These are phyloP conservation scores for Liquidambar formosana DNA, from an alignment of 164 flowering plant genomes.

Conservation along the genomic window DNA sequence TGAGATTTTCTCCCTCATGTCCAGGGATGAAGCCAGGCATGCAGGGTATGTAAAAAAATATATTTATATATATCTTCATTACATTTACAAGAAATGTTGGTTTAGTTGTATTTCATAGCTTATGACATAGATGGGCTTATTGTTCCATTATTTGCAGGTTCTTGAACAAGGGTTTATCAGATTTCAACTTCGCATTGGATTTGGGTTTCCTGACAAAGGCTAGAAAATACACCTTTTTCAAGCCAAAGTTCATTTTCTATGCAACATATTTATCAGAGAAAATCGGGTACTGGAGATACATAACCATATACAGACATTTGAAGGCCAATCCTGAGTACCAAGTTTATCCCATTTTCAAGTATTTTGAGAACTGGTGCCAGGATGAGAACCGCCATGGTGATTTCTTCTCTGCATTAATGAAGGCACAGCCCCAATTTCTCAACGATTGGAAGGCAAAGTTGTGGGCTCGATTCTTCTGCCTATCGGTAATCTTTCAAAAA, in stretches of 20 bases:
- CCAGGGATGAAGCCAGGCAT: conserved; percentile 99
- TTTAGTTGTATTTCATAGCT: neutral
- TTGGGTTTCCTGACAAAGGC: conserved; percentile 98
- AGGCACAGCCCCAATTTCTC: conserved; percentile 98
- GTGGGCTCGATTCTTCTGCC: conserved; percentile 96
- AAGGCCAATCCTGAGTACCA: conserved; percentile 90
- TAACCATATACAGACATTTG: conserved; percentile 91
- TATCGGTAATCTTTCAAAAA: conserved; percentile 58
- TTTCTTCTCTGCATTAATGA: conserved; percentile 96
- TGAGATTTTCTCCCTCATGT: conserved; percentile 99
- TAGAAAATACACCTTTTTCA: conserved; percentile 97
- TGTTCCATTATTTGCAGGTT: conserved; percentile 51
- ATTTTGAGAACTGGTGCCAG: conserved; percentile 99
- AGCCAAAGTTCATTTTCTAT: conserved; percentile 97
- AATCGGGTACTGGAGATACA: conserved; percentile 99
- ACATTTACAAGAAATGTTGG: neutral
- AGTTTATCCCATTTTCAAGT: conserved; percentile 94
- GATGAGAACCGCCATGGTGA: conserved; percentile 99
- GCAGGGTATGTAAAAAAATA: conserved; percentile 72
- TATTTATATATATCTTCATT: too few relatives aligned
- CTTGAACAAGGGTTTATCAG: conserved; percentile 97
- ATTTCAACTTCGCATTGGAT: conserved; percentile 93
- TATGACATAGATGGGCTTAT: neutral
- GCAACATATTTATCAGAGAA: conserved; percentile 97
- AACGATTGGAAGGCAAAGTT: conserved; percentile 97